phyloP scores from a whole-genome alignment of 306 rosid species.

The Pyrus communis region DNA sequence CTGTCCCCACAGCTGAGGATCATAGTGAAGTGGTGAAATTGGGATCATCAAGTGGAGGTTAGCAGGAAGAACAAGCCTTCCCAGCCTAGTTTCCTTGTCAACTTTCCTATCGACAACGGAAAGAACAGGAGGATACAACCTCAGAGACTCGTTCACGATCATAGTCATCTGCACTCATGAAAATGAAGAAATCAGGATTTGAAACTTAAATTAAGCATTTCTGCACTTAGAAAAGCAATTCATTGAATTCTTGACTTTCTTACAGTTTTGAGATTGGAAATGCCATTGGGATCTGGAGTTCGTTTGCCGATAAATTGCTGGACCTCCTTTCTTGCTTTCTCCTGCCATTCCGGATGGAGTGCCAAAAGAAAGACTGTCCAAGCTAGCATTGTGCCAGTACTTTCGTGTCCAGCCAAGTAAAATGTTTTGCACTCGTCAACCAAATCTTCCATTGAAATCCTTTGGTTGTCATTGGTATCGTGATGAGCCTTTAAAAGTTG shows the following conservation, averaged over 20 bases:
- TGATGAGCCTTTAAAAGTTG: constrained; percentile 8
- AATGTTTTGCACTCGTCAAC: constrained; percentile 30
- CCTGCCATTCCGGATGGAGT: not conserved
- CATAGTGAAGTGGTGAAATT: not conserved
- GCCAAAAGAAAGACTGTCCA: not conserved
- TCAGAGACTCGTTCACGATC: no score
- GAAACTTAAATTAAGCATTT: not conserved
- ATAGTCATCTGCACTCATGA: no score
- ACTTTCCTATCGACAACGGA: not conserved
- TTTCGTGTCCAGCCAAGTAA: not conserved
- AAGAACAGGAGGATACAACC: no score
- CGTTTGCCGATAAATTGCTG: not conserved
- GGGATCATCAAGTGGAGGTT: not conserved
- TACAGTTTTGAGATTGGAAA: not conserved
- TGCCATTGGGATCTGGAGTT: not conserved
- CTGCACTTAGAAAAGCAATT: not conserved
- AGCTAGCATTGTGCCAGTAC: not conserved
- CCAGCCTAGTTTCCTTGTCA: not conserved
- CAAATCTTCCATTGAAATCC: constrained; percentile 16
- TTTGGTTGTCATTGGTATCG: constrained; percentile 6
- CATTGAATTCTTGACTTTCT: not conserved
- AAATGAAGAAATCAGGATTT: not conserved
- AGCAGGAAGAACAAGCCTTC: not conserved
- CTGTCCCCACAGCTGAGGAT: not conserved
- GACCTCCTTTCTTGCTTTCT: not conserved